Percentiles rank a stretch among this genome's conserved stretches.
phyloP scores from a whole-genome alignment of 441 rosid species.

The Arabidopsis lyrata region DNA sequence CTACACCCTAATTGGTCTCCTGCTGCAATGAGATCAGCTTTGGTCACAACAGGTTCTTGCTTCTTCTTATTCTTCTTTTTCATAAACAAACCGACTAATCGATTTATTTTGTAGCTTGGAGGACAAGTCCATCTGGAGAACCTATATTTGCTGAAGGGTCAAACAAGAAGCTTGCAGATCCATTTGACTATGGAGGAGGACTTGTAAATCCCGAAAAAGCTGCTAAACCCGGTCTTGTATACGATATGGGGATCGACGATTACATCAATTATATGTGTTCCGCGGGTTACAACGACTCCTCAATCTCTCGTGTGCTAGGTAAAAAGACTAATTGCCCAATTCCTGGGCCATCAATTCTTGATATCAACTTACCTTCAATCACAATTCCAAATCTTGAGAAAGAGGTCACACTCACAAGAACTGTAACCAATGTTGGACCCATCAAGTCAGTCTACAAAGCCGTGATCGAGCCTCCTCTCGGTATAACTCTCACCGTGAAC shows the following conservation, averaged over 20 bases:
- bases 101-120: slow-evolving; percentile 48
- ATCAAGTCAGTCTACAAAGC: slow-evolving; percentile 31
- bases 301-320: slow-evolving; percentile 34
- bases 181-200: slow-evolving; percentile 71
- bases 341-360: slow-evolving; percentile 49
- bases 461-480: slow-evolving; percentile 39
- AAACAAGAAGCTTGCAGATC: slow-evolving; percentile 50
- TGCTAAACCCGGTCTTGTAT: slow-evolving; percentile 5
- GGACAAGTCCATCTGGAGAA: slow-evolving; percentile 52
- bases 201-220: slow-evolving; percentile 64
- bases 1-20: slow-evolving; percentile 53
- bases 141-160: slow-evolving; percentile 53
- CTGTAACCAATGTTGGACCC: slow-evolving; percentile 54
- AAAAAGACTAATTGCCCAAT: slow-evolving; percentile 33
- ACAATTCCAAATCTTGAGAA: slow-evolving; percentile 49
- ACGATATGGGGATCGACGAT: neutral
- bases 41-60: slow-evolving; percentile 50
- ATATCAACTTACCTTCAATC: slow-evolving; percentile 63
- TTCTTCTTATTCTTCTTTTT: slow-evolving; percentile 3
- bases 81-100: neutral
- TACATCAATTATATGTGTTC: slow-evolving; percentile 54
- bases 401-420: slow-evolving; percentile 39
- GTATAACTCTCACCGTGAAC: slow-evolving; percentile 34
- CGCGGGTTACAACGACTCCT: slow-evolving; percentile 47
- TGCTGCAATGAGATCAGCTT: slow-evolving; percentile 52